phyloP scores from a whole-genome alignment of 148 eudicot species.

The Cornus suecica region DNA sequence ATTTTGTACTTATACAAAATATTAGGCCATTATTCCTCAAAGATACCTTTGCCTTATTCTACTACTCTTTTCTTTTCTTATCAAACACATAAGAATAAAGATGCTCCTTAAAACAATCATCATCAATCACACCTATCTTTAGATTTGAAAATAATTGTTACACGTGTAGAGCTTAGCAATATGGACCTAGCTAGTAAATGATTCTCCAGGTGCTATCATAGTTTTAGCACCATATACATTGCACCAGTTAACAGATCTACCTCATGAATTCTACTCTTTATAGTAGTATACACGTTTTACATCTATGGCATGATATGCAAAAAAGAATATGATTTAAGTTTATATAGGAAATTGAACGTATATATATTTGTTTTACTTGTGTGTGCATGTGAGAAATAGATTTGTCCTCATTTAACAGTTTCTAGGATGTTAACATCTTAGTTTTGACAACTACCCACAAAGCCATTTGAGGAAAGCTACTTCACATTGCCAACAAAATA shows the following conservation, averaged over 20 bases:
- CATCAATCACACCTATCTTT: neutral
- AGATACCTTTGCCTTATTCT: conserved; percentile 18
- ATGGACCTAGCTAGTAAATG: too few relatives aligned
- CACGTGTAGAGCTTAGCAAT: too few relatives aligned
- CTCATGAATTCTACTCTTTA: too few relatives aligned
- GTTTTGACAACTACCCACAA: neutral
- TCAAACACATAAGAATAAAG: conserved; percentile 9
- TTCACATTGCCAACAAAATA: neutral
- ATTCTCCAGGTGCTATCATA: too few relatives aligned
- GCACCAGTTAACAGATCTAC: too few relatives aligned
- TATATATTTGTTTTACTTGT: too few relatives aligned
- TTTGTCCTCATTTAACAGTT: neutral
- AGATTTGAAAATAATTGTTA: too few relatives aligned
- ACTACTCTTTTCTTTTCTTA: conserved; percentile 9
- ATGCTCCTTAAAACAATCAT: conserved; percentile 4
- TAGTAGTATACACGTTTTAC: too few relatives aligned
- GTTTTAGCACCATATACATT: too few relatives aligned
- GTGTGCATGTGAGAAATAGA: neutral
- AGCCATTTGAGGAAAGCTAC: neutral
- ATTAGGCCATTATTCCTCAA: conserved; percentile 29
- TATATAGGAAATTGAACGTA: too few relatives aligned
- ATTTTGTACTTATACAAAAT: conserved; percentile 17
- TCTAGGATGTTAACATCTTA: neutral
- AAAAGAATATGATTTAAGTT: neutral
- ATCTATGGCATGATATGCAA: neutral